Evolutionary conservation across 2,329 filamentous ascomycete genomes (phyloP), one percentile per base, ranked within the genome.

Genomic region (Trichoderma harzianum): DNA sequence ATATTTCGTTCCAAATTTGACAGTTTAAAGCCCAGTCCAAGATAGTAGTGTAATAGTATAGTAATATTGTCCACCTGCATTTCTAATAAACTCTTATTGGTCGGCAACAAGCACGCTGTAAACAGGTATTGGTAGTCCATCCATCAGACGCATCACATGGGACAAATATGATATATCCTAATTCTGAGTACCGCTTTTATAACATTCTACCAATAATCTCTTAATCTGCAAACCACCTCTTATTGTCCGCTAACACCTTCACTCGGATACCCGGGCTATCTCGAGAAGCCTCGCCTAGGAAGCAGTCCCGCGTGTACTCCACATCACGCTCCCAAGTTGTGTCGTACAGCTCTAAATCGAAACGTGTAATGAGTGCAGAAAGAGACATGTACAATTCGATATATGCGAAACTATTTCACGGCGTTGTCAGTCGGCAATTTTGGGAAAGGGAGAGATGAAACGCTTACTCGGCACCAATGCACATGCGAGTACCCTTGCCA

Each of bases 401-500:
- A 18, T 55, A 55, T 18, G 51, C 51, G 18, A 55, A 55, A 28
- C 51, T 55, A 28, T 55, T 28, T 10, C 5, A 28, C 12, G 24
- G 24, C 12, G 28, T 16, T 51, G 24, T 55, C 51, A 55, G 51
- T 2, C 3, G 12, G 12, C 24, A 55, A 24, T 8, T 2, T 16
- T 55, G 8, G 14, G 1, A 16, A 16, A 14, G 12, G 24, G 3
- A 14, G 51, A 28, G 51, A 24, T 1, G 12, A n/a, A 32, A 2
- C 11, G 5, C 60, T 39, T 58, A 68, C 64, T 68, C 64, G 5
- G 57, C 21, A 26, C 64, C 64, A 16, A 24, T 32, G 24, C 64
- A 68, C 64, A 68, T 68, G 30, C 64, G 47, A 6, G 64, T 58
- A 36, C 64, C 64, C 21, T 58, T 68, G 10, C 64, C 51, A 58